These are phyloP conservation scores for Piper betle DNA, from an alignment of 164 flowering plant genomes.

Conservation along the genomic window DNA sequence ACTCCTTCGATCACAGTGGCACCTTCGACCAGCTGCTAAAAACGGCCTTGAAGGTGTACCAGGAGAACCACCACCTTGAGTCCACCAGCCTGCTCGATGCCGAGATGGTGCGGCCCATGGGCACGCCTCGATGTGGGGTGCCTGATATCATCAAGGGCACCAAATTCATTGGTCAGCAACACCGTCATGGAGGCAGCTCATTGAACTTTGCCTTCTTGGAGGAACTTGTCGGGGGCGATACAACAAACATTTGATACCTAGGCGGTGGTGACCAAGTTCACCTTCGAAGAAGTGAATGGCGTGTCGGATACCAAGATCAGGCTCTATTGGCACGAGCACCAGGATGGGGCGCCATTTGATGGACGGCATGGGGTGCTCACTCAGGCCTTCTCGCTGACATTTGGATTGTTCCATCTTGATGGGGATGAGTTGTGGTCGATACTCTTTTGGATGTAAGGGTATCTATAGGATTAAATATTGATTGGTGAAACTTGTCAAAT, in stretches of 20 bases:
- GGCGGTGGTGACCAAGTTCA: conserved; percentile 41
- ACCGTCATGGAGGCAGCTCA: conserved; percentile 1
- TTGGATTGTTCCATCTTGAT: conserved; percentile 53
- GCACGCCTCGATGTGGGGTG: conserved; percentile 55
- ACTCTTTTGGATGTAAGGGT: too few species aligned
- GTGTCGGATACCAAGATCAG: conserved; percentile 47
- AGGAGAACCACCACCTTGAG: conserved; percentile 30
- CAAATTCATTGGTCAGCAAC: conserved; percentile 7
- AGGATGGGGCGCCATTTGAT: conserved; percentile 69
- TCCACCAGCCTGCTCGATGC: too few species aligned
- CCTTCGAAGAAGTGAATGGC: conserved; percentile 14
- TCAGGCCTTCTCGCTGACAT: conserved; percentile 74
- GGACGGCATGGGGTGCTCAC: conserved; percentile 59
- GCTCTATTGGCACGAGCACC: conserved; percentile 54
- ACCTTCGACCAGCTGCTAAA: conserved; percentile 14
- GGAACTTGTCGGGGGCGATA: conserved; percentile 24
- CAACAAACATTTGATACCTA: conserved; percentile 40
- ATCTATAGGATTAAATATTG: too few species aligned
- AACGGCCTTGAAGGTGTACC: conserved; percentile 47
- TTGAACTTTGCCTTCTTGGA: conserved; percentile 55
- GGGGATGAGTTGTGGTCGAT: conserved; percentile 50
- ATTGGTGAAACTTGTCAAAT: too few species aligned
- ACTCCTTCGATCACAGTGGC: conserved; percentile 8
- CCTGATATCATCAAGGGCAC: conserved; percentile 24
- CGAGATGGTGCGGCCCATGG: too few species aligned